Conservation (phyloP, 202 grass and related monocot genomes). For the Dendrocalamus latiflorus region DNA sequence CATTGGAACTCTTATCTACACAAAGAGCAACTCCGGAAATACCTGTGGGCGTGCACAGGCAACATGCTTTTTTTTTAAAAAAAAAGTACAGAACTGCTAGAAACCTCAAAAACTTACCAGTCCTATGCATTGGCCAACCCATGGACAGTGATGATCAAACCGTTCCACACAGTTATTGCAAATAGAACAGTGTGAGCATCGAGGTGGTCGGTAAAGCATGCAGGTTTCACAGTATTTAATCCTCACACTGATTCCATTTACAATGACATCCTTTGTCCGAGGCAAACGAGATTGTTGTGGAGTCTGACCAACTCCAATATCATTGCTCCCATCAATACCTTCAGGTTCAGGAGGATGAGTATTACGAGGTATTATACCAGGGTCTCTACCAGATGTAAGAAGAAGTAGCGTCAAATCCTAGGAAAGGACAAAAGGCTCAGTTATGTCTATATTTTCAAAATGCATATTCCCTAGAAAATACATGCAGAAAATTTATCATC, state of each 20-base stretch:
- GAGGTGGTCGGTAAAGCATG: conserved; percentile 87
- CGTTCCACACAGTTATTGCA: conserved; percentile 97
- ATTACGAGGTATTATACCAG: conserved; percentile 88
- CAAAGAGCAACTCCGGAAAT: no score
- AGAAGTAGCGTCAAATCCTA: conserved; percentile 83
- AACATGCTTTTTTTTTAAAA: not conserved
- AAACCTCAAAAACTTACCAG: conserved; percentile 48
- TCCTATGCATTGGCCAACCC: conserved; percentile 97
- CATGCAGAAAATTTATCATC: conserved; percentile 10
- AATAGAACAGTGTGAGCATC: conserved; percentile 95
- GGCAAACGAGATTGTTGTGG: conserved; percentile 76
- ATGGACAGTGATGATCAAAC: conserved; percentile 98
- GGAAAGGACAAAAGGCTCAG: conserved; percentile 14
- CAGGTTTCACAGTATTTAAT: conserved; percentile 96
- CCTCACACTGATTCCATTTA: conserved; percentile 79
- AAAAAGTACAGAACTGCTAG: not conserved
- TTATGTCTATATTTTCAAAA: conserved; percentile 8
- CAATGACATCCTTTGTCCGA: conserved; percentile 67
- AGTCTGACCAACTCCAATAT: conserved; percentile 49
- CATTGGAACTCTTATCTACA: not conserved
- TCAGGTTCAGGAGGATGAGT: conserved; percentile 81
- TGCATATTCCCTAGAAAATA: not conserved
- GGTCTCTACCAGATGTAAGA: conserved; percentile 85
- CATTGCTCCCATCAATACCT: conserved; percentile 46
- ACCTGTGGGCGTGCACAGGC: no score